These are phyloP conservation scores for Austroboletus eburneus DNA, from an alignment of 768 basidiomycete species.

Conservation along the genomic window DNA sequence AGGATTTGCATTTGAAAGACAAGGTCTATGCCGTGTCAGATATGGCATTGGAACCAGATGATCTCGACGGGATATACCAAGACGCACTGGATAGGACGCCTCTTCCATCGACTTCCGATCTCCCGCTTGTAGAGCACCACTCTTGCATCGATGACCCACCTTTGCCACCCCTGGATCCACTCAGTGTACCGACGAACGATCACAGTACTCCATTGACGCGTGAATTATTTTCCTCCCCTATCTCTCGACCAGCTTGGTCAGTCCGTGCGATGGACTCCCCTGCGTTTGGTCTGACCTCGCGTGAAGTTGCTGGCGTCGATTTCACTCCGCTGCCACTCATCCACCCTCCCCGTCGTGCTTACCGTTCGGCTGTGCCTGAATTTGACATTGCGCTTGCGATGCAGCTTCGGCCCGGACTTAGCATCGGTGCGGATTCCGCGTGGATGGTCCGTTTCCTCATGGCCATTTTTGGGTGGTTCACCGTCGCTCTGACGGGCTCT, in stretches of 20 bases:
- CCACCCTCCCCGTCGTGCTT: slow-evolving; percentile 22
- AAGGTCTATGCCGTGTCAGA: slow-evolving; percentile 16
- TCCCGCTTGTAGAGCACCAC: slow-evolving; percentile 14
- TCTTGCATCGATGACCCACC: slow-evolving; percentile 13
- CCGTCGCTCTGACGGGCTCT: slow-evolving; percentile 47
- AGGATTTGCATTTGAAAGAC: not conserved
- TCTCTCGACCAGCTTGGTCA: slow-evolving; percentile 29
- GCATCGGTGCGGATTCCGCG: slow-evolving; percentile 66
- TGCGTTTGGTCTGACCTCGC: slow-evolving; percentile 15
- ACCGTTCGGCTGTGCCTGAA: slow-evolving; percentile 43
- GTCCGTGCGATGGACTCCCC: slow-evolving; percentile 25
- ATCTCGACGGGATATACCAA: slow-evolving; percentile 28
- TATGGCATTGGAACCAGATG: slow-evolving; percentile 23
- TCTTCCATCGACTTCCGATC: slow-evolving; percentile 15
- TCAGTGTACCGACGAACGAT: slow-evolving; percentile 11
- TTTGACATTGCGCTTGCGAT: slow-evolving; percentile 70
- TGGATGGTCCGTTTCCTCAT: slow-evolving; percentile 80
- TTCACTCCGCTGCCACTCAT: slow-evolving; percentile 10
- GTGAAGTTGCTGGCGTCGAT: slow-evolving; percentile 3
- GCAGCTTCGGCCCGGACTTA: slow-evolving; percentile 72
- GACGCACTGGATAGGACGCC: slow-evolving; percentile 28
- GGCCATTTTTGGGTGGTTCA: slow-evolving; percentile 76
- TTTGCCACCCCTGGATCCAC: slow-evolving; percentile 2
- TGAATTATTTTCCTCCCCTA: slow-evolving; percentile 9
- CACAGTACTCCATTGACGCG: slow-evolving; percentile 10